Evolutionary conservation across 306 rosid species (phyloP).

Genomic region (Benincasa hispida): DNA sequence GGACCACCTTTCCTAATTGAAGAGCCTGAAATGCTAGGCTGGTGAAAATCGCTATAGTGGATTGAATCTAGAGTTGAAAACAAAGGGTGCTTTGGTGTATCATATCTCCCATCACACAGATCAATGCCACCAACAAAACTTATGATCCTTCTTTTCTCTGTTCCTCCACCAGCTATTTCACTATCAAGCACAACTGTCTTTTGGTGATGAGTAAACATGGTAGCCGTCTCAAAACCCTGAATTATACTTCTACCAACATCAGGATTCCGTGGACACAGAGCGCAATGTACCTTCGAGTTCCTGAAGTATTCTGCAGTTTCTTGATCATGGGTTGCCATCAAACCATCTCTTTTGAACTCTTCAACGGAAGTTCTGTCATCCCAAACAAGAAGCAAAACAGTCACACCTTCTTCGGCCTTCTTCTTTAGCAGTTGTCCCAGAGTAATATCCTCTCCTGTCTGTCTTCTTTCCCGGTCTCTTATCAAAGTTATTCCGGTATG

Average conservation of each 20-base stretch:
- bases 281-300: constrained; percentile 47
- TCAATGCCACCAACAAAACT: constrained; percentile 84
- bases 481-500: constrained; percentile 35
- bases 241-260: constrained; percentile 44
- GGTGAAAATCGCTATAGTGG: constrained; percentile 64
- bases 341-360: constrained; percentile 51
- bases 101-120: constrained; percentile 85
- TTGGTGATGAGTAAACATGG: constrained; percentile 89
- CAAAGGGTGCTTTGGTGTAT: constrained; percentile 47
- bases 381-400: constrained; percentile 77
- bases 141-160: constrained; percentile 25
- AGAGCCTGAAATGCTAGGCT: constrained; percentile 59
- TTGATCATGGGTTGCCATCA: constrained; percentile 72
- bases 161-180: constrained; percentile 10
- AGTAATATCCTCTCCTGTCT: constrained; percentile 13
- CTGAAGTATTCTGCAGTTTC: constrained; percentile 44
- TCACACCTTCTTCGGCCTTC: constrained; percentile 66
- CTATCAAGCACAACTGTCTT: constrained; percentile 53
- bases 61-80: constrained; percentile 37
- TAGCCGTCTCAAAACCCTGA: constrained; percentile 40
- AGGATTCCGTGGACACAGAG: constrained; percentile 60
- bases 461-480: constrained; percentile 22
- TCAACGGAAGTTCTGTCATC: constrained; percentile 55
- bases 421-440: constrained; percentile 60
- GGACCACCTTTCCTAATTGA: constrained; percentile 80